Evolutionary conservation across 257 asterid species (phyloP).

Genomic region (Capsicum baccatum): DNA sequence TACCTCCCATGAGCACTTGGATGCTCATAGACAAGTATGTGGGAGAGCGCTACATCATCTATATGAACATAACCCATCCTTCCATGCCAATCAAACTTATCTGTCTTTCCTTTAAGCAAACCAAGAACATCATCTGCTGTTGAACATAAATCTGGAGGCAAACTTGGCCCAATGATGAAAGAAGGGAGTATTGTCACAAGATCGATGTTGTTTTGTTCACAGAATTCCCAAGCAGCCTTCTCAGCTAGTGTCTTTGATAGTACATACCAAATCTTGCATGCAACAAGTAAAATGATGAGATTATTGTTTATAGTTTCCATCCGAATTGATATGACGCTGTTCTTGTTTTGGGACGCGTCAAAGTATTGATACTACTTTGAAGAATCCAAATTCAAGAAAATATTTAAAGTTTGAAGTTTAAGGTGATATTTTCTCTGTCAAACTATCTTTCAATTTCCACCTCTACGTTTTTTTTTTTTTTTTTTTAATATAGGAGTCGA

Average conservation of each 20-base stretch:
- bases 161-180: conserved; percentile 78
- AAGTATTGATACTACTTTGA: neutral
- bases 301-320: neutral
- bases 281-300: neutral
- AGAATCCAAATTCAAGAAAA: neutral
- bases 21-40: conserved; percentile 70
- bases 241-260: conserved; percentile 87
- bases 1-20: conserved; percentile 68
- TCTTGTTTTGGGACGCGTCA: neutral
- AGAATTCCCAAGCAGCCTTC: conserved; percentile 91
- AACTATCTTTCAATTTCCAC: neutral
- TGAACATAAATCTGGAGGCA: conserved; percentile 64
- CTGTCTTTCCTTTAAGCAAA: conserved; percentile 74
- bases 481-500: neutral
- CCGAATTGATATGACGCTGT: neutral
- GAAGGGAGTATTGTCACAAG: conserved; percentile 76
- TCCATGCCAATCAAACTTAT: conserved; percentile 76
- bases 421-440: neutral
- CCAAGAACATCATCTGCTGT: conserved; percentile 87
- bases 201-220: conserved; percentile 61
- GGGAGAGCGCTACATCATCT: conserved; percentile 83
- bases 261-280: conserved; percentile 70
- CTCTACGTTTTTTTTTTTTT: neutral
- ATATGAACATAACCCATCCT: conserved; percentile 96
- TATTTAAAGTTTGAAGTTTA: neutral